phyloP scores from a whole-genome alignment of 2,329 filamentous ascomycete genomes.

The Hypoxylon sp. region DNA sequence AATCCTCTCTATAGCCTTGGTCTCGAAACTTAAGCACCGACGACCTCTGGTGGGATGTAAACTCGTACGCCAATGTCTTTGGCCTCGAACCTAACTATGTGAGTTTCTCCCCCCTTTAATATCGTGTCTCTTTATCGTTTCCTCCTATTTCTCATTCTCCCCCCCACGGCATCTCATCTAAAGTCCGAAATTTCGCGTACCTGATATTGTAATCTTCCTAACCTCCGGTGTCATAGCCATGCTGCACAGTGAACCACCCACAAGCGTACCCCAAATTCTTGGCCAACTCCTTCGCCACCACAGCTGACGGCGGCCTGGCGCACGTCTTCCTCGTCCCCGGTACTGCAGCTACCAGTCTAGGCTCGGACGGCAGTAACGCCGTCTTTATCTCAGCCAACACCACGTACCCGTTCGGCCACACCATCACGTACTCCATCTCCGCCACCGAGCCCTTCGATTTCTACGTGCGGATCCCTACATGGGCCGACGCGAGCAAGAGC shows the following conservation, averaged over 20 bases:
- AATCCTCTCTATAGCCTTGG: conserved; percentile 54
- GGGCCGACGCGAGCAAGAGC: conserved; percentile 38
- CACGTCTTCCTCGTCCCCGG: conserved; percentile 65
- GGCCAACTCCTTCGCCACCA: conserved; percentile 60
- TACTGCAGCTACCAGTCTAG: conserved; percentile 57
- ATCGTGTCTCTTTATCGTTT: not conserved
- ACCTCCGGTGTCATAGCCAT: conserved; percentile 52
- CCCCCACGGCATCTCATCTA: not conserved
- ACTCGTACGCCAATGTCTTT: conserved; percentile 60
- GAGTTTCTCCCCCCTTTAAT: conserved; percentile 9
- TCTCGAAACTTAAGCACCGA: conserved; percentile 57
- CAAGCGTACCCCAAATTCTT: conserved; percentile 69
- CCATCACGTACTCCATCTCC: conserved; percentile 50
- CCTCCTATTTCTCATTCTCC: not conserved
- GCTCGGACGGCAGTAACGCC: conserved; percentile 50
- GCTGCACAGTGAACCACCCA: conserved; percentile 70
- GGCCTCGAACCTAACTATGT: conserved; percentile 64
- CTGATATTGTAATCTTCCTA: conserved; percentile 4
- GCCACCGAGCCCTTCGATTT: conserved; percentile 48
- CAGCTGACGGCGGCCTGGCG: conserved; percentile 59
- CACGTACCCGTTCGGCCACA: conserved; percentile 59
- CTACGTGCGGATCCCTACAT: conserved; percentile 49
- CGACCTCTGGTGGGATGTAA: conserved; percentile 62
- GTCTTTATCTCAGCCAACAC: conserved; percentile 62
- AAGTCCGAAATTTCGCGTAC: not conserved